Evolutionary conservation across 2,329 filamentous ascomycete genomes (phyloP), one percentile per base, ranked within the genome.

Genomic region (Fusarium staphyleae): DNA sequence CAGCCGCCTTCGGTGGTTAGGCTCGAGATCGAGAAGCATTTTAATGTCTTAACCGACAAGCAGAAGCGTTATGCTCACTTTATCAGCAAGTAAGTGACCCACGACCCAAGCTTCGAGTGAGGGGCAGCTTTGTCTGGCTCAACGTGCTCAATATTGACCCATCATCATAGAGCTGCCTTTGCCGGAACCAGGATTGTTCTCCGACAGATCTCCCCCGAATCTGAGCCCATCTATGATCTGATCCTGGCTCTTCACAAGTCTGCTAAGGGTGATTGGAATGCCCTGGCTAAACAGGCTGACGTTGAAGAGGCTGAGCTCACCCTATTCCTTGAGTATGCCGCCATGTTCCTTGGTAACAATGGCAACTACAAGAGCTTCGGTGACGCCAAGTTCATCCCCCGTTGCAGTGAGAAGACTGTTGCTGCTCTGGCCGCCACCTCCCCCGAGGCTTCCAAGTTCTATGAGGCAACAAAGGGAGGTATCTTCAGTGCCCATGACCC

Each of bases 11-110:
- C 87, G 41, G 86, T 97, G 50, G 93, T 97, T 53, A 86, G 88
- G 40, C 84, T 99, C 42, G 88, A 91, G 72, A 95, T 98, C 72
- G 91, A 91, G 77, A 90, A 91, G 71, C 93, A 98, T 76, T 99
- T 98, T 68, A 89, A 93, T 48, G 85, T 87, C 29, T 75, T 95
- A 56, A 82, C 77, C 46, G 84, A 90, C 67, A 80, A 89, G 71
- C 86, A 96, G 78, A 92, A 93, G 78, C 87, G 89, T 70, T 97
- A 97, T 80, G 90, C 93, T 60, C 93, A 97, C 76, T 92, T 88
- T 70, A 90, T 96, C 71, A 91, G 87, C 83, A 85, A 83, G 88
- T 90, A 80, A 66, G 79, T 53, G n/a, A 42, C 33, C 12, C 18
- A n/a, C 42, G 8, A 26, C 19, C 18, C 43, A 35, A 5, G 24